phyloP scores from a whole-genome alignment of 2,329 filamentous ascomycete genomes.

The Trichophyton benhamiae region DNA sequence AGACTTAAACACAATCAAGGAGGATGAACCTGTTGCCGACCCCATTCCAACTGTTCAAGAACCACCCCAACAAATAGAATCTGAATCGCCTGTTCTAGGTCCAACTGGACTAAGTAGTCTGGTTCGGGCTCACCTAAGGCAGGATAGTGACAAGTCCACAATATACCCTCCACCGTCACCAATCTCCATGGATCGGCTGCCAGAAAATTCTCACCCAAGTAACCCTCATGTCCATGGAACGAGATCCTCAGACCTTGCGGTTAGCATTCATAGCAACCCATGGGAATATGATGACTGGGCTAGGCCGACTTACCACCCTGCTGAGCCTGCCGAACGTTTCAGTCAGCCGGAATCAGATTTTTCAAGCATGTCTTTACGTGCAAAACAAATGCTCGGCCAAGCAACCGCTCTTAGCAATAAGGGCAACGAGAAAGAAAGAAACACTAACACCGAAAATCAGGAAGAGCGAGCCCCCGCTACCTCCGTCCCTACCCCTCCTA shows the following conservation, averaged over 20 bases:
- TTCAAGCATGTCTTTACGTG: conserved; percentile 23
- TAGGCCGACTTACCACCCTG: conserved; percentile 16
- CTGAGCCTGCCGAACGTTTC: neutral
- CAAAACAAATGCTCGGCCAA: conserved; percentile 29
- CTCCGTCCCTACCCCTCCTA: conserved; percentile 1
- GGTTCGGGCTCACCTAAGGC: conserved; percentile 72
- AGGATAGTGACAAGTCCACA: conserved; percentile 69
- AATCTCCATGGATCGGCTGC: conserved; percentile 20
- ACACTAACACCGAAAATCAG: neutral
- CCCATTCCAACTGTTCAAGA: conserved; percentile 7
- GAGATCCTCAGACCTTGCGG: conserved; percentile 35
- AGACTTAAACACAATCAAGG: conserved; percentile 31
- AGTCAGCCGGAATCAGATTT: conserved; percentile 11
- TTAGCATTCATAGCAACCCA: conserved; percentile 41
- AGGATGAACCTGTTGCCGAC: conserved; percentile 18
- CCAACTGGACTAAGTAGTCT: conserved; percentile 64
- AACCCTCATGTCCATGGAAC: conserved; percentile 19
- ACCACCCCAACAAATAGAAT: conserved; percentile 6
- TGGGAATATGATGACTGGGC: conserved; percentile 44
- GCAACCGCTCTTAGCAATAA: conserved; percentile 23
- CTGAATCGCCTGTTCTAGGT: conserved; percentile 70
- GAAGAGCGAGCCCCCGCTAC: neutral
- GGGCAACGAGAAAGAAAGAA: conserved; percentile 8
- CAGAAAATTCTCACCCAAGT: conserved; percentile 19
- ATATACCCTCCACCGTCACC: conserved; percentile 48